Conservation (phyloP, 257 asterid species). For the Scutellaria galericulata region DNA sequence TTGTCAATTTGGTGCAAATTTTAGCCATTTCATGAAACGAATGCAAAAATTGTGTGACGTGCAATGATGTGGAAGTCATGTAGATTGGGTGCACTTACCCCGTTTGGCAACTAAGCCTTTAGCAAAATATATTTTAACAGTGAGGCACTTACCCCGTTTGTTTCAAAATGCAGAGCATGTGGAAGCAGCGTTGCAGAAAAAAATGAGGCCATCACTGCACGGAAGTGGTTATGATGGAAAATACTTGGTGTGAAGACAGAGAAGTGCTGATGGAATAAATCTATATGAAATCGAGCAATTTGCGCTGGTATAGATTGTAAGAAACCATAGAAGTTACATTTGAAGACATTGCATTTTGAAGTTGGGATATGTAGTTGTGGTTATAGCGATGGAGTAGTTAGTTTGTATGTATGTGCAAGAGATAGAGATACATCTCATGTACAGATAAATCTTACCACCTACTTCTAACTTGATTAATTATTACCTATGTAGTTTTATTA, state of each 20-base stretch:
- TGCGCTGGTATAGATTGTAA: conserved; percentile 39
- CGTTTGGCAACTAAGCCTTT: too few relatives aligned
- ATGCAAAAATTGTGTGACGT: too few relatives aligned
- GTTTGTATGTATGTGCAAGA: conserved; percentile 24
- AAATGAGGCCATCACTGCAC: conserved; percentile 41
- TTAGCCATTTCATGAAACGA: too few relatives aligned
- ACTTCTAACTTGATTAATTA: background rate
- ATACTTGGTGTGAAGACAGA: too few relatives aligned
- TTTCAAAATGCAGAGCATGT: conserved; percentile 57
- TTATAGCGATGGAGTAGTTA: conserved; percentile 2
- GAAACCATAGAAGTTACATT: conserved; percentile 33
- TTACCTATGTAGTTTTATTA: too few relatives aligned
- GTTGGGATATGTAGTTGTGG: conserved; percentile 28
- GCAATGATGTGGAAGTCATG: too few relatives aligned
- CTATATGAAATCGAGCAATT: background rate
- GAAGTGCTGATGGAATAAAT: conserved; percentile 28
- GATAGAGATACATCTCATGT: conserved; percentile 20
- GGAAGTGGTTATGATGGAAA: too few relatives aligned
- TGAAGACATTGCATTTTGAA: conserved; percentile 26
- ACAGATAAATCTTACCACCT: conserved; percentile 32
- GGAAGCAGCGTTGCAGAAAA: conserved; percentile 75
- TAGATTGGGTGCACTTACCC: too few relatives aligned
- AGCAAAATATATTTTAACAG: background rate
- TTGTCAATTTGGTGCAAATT: too few relatives aligned
- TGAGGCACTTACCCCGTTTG: background rate